Conservation (phyloP, 2,329 filamentous ascomycete genomes). For the Teratosphaeria pseudoeucalypti region DNA sequence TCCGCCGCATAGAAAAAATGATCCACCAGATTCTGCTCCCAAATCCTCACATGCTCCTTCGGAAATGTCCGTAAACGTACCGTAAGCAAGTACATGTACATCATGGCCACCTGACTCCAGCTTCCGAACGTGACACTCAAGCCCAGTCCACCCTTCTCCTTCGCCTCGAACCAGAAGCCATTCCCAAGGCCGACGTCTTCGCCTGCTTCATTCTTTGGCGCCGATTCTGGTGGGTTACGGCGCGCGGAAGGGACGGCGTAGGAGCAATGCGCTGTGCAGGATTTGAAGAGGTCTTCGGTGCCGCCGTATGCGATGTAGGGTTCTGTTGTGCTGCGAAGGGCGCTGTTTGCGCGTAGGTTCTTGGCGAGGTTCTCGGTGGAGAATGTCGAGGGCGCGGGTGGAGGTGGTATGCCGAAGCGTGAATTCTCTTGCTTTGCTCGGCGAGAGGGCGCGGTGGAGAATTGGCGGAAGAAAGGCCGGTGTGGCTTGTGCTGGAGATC, state of each 20-base stretch:
- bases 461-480: constrained; percentile 1
- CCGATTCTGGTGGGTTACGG: constrained; percentile 50
- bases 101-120: constrained; percentile 91
- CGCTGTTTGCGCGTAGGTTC: constrained; percentile 14
- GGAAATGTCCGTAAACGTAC: constrained; percentile 74
- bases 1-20: constrained; percentile 91
- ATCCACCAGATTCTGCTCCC: constrained; percentile 85
- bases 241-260: constrained; percentile 64
- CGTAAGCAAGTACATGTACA: constrained; percentile 88
- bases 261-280: constrained; percentile 60
- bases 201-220: constrained; percentile 63
- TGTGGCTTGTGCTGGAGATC: constrained; percentile 5
- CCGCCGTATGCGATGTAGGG: constrained; percentile 71
- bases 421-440: background rate
- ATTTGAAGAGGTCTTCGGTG: constrained; percentile 68
- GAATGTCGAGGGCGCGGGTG: constrained; percentile 8
- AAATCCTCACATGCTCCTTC: constrained; percentile 53
- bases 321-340: constrained; percentile 39
- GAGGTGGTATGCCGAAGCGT: constrained; percentile 2
- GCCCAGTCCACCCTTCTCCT: constrained; percentile 39
- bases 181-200: constrained; percentile 69
- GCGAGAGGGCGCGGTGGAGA: background rate
- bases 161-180: constrained; percentile 66
- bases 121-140: constrained; percentile 83
- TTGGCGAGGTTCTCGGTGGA: constrained; percentile 13